These are phyloP conservation scores for Mycena sanguinolenta DNA, from an alignment of 768 basidiomycete species.

Conservation along the genomic window DNA sequence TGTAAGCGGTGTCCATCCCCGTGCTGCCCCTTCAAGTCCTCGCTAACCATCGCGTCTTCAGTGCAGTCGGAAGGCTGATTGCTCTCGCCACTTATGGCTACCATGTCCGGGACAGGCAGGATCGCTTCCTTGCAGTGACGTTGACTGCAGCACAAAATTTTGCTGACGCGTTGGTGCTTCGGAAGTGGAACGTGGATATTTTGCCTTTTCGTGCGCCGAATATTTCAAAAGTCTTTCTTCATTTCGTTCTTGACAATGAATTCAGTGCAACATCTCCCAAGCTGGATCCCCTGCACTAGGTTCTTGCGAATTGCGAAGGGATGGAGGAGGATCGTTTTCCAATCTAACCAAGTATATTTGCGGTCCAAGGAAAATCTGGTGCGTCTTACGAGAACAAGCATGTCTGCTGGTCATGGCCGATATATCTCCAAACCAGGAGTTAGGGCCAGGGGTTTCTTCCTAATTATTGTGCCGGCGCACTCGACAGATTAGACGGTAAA, in stretches of 20 bases:
- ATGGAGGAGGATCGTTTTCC: constrained; percentile 4
- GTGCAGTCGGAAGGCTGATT: constrained; percentile 13
- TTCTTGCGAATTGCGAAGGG: not conserved
- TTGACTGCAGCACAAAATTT: constrained; percentile 50
- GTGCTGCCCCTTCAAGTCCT: too few species aligned
- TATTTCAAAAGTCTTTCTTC: not conserved
- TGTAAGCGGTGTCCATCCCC: not conserved
- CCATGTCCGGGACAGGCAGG: constrained; percentile 14
- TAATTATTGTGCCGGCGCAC: not conserved
- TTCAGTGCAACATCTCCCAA: constrained; percentile 13
- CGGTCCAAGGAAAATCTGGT: constrained; percentile 24
- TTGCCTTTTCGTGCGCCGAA: not conserved
- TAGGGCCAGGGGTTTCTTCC: constrained; percentile 10
- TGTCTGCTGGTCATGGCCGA: too few species aligned
- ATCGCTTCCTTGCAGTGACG: constrained; percentile 48
- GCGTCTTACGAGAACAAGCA: not conserved
- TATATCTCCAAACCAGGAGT: not conserved
- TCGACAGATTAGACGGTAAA: not conserved
- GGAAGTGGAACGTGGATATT: constrained; percentile 53
- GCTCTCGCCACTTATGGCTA: constrained; percentile 9
- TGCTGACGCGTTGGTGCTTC: constrained; percentile 47
- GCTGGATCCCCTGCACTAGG: constrained; percentile 6
- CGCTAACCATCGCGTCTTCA: not conserved
- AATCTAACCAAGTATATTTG: constrained; percentile 3
- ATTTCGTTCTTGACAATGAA: not conserved